Evolutionary conservation across 208 protist species (phyloP).

Genomic region (Trypanosoma mega): DNA sequence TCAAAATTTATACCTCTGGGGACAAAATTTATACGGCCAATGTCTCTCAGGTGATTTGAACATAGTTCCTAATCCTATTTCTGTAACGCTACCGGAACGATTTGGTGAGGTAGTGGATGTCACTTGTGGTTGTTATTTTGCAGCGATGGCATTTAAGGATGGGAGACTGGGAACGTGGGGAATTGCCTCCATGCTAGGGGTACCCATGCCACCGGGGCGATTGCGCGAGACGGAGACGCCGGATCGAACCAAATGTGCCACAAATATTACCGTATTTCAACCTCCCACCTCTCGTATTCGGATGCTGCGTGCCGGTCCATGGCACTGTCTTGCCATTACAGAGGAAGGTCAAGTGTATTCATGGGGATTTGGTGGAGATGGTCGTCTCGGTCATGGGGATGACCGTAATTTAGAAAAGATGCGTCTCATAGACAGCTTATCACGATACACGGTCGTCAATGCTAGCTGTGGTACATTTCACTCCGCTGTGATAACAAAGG

Average conservation of each 20-base stretch:
- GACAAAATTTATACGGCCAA: conserved; percentile 75
- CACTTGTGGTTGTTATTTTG: conserved; percentile 55
- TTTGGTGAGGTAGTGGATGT: conserved; percentile 36
- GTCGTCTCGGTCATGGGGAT: conserved; percentile 66
- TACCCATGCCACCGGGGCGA: conserved; percentile 12
- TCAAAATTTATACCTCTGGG: conserved; percentile 64
- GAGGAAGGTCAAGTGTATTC: conserved; percentile 53
- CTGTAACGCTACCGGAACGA: conserved; percentile 5
- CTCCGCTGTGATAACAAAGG: conserved; percentile 54
- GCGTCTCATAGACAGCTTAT: conserved; percentile 47
- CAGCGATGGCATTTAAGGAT: conserved; percentile 42
- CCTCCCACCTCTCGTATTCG: conserved; percentile 8
- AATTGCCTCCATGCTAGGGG: conserved; percentile 43
- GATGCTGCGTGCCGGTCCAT: conserved; percentile 48
- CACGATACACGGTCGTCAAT: conserved; percentile 35
- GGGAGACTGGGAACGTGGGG: conserved; percentile 67
- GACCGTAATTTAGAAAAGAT: conserved; percentile 36
- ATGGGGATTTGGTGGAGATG: conserved; percentile 59
- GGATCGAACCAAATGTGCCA: conserved; percentile 33
- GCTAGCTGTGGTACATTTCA: conserved; percentile 63
- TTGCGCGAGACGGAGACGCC: conserved; percentile 31
- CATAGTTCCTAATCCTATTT: conserved; percentile 15
- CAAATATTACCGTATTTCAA: conserved; percentile 31
- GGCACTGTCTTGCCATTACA: conserved; percentile 61
- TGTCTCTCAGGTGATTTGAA: conserved; percentile 34